Percentiles rank a stretch among this genome's conserved stretches.
Evolutionary conservation across 768 basidiomycete species (phyloP).

Genomic region (Suillus brevipes): DNA sequence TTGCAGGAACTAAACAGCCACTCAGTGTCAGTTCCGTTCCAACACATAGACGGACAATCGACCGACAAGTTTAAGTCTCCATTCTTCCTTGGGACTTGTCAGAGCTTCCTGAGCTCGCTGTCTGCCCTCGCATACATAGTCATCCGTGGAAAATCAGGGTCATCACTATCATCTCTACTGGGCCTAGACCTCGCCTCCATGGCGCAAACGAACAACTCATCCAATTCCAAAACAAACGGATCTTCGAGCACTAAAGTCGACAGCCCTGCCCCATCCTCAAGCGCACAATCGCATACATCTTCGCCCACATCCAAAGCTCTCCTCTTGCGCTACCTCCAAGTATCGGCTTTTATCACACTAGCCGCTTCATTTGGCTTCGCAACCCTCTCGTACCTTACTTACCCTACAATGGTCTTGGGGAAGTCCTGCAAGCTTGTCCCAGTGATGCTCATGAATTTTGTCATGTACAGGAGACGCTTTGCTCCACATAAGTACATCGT

Average conservation of each 20-base stretch:
- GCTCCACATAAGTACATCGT: constrained; percentile 95
- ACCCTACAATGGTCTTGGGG: constrained; percentile 98
- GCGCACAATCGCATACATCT: constrained; percentile 28
- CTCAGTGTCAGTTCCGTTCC: constrained; percentile 83
- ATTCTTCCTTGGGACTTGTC: constrained; percentile 81
- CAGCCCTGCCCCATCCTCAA: constrained; percentile 26
- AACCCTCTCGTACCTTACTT: constrained; percentile 91
- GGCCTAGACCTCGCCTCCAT: constrained; percentile 50
- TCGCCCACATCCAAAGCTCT: constrained; percentile 43
- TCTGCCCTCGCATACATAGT: constrained; percentile 79
- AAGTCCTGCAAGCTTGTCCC: constrained; percentile 99
- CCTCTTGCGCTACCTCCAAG: constrained; percentile 77
- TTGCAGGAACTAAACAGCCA: not conserved
- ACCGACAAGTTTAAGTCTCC: constrained; percentile 82
- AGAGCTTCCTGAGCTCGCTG: constrained; percentile 75
- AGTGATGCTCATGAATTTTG: constrained; percentile 95
- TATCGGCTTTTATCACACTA: constrained; percentile 82
- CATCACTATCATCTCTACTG: constrained; percentile 55
- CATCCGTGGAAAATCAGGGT: constrained; percentile 53
- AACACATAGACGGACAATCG: constrained; percentile 59
- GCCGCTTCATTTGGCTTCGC: constrained; percentile 98
- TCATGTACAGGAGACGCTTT: constrained; percentile 91
- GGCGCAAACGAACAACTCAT: constrained; percentile 19
- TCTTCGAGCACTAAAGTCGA: constrained; percentile 38
- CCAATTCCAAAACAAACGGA: constrained; percentile 30